Conservation (phyloP, 768 basidiomycete genomes). For the Megacollybia marginata region DNA sequence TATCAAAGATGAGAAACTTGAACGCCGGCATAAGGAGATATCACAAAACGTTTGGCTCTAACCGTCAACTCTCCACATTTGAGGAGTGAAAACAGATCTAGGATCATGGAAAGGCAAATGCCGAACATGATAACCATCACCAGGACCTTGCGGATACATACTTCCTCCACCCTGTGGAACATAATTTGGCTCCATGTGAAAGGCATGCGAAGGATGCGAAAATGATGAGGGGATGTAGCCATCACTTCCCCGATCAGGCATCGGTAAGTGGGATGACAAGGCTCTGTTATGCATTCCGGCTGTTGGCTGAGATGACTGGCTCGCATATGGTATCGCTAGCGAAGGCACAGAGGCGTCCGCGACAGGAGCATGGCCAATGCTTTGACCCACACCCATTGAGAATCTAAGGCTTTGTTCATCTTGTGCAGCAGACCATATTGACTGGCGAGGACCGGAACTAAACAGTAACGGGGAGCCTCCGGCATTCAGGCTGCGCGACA, state of each 20-base stretch:
- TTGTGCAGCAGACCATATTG: slow-evolving; percentile 60
- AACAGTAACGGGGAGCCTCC: slow-evolving; percentile 40
- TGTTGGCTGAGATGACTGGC: no score
- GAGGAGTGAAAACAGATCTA: slow-evolving; percentile 4
- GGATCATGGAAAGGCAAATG: slow-evolving; percentile 23
- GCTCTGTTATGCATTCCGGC: no score
- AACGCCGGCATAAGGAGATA: background rate
- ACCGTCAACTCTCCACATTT: background rate
- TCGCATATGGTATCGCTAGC: no score
- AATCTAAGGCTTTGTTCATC: slow-evolving; percentile 39
- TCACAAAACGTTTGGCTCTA: background rate
- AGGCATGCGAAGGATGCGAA: no score
- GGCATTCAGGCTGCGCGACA: slow-evolving; percentile 12
- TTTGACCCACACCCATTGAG: background rate
- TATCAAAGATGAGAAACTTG: background rate
- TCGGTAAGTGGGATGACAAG: no score
- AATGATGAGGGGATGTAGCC: no score
- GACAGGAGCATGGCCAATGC: no score
- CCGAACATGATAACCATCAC: slow-evolving; percentile 16
- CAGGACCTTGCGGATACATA: slow-evolving; percentile 4
- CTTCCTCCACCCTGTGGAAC: background rate
- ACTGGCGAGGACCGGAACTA: slow-evolving; percentile 42
- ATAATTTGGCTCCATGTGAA: no score
- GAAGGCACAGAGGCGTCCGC: no score
- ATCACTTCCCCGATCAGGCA: no score